phyloP scores from a whole-genome alignment of 345 rosid genomes.

The Brassica cretica region DNA sequence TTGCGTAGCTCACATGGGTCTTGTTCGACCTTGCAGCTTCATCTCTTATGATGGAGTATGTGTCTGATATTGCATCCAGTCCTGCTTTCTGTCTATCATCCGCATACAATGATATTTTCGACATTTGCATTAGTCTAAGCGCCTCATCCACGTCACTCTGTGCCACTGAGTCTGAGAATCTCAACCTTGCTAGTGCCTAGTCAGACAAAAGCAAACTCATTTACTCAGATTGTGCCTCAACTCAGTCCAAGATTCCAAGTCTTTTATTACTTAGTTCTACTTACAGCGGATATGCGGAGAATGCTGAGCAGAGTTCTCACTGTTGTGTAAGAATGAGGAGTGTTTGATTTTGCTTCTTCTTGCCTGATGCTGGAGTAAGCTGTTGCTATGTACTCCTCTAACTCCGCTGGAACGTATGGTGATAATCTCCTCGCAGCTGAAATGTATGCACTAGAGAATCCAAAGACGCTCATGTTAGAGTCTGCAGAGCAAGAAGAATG shows the following conservation, averaged over 20 bases:
- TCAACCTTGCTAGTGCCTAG: constrained; percentile 94
- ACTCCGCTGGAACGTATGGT: constrained; percentile 78
- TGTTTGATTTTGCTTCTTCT: constrained; percentile 88
- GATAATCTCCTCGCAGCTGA: constrained; percentile 91
- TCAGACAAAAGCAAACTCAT: not conserved
- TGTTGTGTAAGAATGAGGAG: constrained; percentile 95
- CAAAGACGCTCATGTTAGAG: constrained; percentile 18
- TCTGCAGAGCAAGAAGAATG: not conserved
- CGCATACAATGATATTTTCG: constrained; percentile 89
- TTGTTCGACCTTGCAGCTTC: constrained; percentile 90
- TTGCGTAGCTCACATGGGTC: constrained; percentile 79
- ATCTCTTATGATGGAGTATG: constrained; percentile 89
- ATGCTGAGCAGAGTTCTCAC: constrained; percentile 92
- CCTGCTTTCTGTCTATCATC: constrained; percentile 92
- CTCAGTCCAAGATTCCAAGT: not conserved
- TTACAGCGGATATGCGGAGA: constrained; percentile 93
- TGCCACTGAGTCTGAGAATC: constrained; percentile 90
- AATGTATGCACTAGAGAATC: constrained; percentile 70
- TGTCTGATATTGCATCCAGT: constrained; percentile 95
- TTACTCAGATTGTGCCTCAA: not conserved
- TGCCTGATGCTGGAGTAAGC: constrained; percentile 92
- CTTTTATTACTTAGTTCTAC: constrained; percentile 20
- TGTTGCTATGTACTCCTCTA: constrained; percentile 90
- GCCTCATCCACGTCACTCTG: constrained; percentile 99
- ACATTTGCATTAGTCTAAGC: constrained; percentile 96